A percentile compares a stretch with the other conserved stretches of the same genome.
Evolutionary conservation across 352 stramenopile species (phyloP).

Genomic region (Globisporangium nunn): DNA sequence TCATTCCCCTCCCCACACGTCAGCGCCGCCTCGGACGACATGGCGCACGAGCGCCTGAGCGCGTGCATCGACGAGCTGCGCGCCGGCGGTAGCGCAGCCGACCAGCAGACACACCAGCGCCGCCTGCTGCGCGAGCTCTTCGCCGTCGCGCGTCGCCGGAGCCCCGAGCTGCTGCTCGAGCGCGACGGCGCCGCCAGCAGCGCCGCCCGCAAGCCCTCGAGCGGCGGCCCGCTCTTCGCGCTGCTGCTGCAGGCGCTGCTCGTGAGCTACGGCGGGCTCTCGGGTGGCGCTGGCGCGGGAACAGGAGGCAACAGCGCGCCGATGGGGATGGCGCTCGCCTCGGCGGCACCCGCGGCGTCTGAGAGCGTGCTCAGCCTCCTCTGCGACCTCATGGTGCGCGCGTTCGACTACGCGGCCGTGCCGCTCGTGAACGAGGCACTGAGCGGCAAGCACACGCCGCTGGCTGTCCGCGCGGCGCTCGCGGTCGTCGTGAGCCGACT

Average conservation of each 20-base stretch:
- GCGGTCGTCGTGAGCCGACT: constrained; percentile 64
- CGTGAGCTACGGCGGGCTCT: constrained; percentile 53
- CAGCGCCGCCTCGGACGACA: constrained; percentile 5
- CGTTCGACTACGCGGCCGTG: constrained; percentile 68
- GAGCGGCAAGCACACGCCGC: constrained; percentile 38
- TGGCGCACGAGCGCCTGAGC: constrained; percentile 41
- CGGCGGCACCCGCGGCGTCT: constrained; percentile 40
- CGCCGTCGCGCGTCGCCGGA: constrained; percentile 50
- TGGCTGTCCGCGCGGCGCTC: constrained; percentile 64
- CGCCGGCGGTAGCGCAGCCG: constrained; percentile 16
- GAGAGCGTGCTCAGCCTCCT: constrained; percentile 64
- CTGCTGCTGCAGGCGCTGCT: constrained; percentile 57
- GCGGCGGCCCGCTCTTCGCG: constrained; percentile 43
- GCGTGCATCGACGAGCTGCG: constrained; percentile 45
- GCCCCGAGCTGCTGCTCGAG: constrained; percentile 23
- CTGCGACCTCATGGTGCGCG: constrained; percentile 60
- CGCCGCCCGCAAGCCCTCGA: constrained; percentile 15
- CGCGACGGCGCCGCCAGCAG: constrained; percentile 10
- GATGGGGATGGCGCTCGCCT: constrained; percentile 47
- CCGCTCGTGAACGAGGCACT: constrained; percentile 50
- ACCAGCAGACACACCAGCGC: constrained; percentile 26
- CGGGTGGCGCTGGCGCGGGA: constrained; percentile 15
- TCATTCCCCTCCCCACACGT: background rate
- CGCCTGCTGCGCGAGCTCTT: constrained; percentile 52
- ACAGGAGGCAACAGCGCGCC: constrained; percentile 20